A percentile compares a stretch with the other conserved stretches of the same genome.
These are phyloP conservation scores for Komagataella pseudopastoris DNA, from an alignment of 805 yeast species.

Conservation along the genomic window DNA sequence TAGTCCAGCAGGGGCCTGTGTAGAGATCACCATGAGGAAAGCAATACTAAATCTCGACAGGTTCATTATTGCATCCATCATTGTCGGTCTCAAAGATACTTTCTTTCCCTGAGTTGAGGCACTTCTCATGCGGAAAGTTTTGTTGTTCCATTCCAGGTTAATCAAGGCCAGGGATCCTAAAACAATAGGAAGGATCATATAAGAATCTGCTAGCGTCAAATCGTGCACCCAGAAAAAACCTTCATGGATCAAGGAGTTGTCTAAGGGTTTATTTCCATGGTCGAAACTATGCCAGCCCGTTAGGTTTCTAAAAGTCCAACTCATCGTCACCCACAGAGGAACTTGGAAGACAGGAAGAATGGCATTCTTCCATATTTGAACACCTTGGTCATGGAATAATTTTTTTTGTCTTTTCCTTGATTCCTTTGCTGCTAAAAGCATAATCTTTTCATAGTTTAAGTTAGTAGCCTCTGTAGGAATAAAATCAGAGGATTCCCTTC, in stretches of 20 bases:
- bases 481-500: conserved; percentile 17
- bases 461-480: conserved; percentile 18
- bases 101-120: conserved; percentile 24
- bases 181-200: conserved; percentile 50
- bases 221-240: conserved; percentile 50
- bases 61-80: conserved; percentile 52
- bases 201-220: conserved; percentile 47
- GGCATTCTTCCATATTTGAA: conserved; percentile 72
- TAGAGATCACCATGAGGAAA: conserved; percentile 69
- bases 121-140: conserved; percentile 41
- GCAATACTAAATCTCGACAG: conserved; percentile 64
- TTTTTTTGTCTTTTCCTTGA: conserved; percentile 58
- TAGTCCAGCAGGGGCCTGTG: conserved; percentile 77
- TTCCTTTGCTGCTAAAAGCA: conserved; percentile 64
- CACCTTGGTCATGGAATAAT: conserved; percentile 51
- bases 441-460: conserved; percentile 68
- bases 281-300: conserved; percentile 43
- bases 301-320: conserved; percentile 59
- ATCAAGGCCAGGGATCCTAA: conserved; percentile 60
- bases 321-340: conserved; percentile 77
- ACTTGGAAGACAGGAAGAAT: conserved; percentile 70
- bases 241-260: conserved; percentile 33
- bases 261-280: conserved; percentile 29
- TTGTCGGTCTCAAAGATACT: conserved; percentile 35
- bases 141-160: conserved; percentile 74